These are phyloP conservation scores for Malus fusca DNA, from an alignment of 306 rosid species.

Conservation along the genomic window DNA sequence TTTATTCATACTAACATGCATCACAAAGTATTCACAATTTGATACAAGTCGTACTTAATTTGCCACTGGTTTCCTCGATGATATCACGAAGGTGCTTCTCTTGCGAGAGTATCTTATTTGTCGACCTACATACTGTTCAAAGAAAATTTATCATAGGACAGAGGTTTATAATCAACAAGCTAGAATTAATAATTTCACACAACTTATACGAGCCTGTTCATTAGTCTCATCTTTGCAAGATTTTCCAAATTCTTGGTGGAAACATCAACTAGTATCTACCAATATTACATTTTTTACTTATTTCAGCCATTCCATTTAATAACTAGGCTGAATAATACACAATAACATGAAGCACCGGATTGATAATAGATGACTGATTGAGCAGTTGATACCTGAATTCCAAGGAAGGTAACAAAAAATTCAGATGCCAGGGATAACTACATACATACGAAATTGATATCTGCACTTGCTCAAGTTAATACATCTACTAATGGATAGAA, in stretches of 20 bases:
- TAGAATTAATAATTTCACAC: too few relatives aligned
- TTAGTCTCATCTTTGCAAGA: neutral
- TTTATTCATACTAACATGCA: too few relatives aligned
- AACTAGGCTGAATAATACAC: neutral
- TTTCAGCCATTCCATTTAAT: neutral
- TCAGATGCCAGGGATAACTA: neutral
- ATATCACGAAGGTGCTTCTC: too few relatives aligned
- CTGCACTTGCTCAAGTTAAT: neutral
- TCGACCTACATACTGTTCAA: too few relatives aligned
- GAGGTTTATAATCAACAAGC: too few relatives aligned
- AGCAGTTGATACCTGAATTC: conserved; percentile 31
- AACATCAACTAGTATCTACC: neutral
- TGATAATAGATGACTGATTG: neutral
- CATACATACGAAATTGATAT: neutral
- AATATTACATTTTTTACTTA: neutral
- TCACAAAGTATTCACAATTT: too few relatives aligned
- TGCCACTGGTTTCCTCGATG: too few relatives aligned
- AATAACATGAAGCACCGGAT: neutral
- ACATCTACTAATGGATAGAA: neutral
- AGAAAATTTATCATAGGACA: too few relatives aligned
- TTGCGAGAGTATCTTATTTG: too few relatives aligned
- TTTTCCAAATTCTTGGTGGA: neutral
- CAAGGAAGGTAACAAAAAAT: conserved; percentile 13
- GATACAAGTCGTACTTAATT: too few relatives aligned
- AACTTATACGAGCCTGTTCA: too few relatives aligned